Evolutionary conservation across 163 green algal genomes (phyloP), one percentile per base, ranked within the genome.

Genomic region (Chlamydomonas reinhardtii): DNA sequence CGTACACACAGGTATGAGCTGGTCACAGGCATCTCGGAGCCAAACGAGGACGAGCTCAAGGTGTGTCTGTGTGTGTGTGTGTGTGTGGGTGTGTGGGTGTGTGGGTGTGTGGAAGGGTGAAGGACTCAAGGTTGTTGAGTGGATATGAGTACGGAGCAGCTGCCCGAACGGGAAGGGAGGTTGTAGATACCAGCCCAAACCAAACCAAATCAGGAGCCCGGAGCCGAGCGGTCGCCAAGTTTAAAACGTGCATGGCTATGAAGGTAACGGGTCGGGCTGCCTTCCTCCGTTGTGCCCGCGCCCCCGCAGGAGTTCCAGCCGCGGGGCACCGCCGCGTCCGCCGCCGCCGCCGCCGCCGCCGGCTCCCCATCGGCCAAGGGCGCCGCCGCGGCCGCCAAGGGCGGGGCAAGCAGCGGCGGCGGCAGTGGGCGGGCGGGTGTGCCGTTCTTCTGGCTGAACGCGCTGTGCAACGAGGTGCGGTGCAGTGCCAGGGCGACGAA

Each of bases 361-460:
- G 59, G 19, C 32, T 20, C 25, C 0, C 15, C 52, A 4, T 8
- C 39, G 39, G 72, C 2, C 72, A 77, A 77, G 72, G 39, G 61
- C 75, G 76, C 8, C 32, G 22, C 59, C 73, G 27, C 27, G 19
- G 27, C 15, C 12, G 66, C n/a, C 52, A 86, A 86, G 76, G 68
- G 68, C 29, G 52, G 4, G 19, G 34, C 76, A 27, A 22, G 25
- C 32, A 22, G 32, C 12, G 48, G 39, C 48, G 0, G 39, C 8
- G 31, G 29, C n/a, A 11, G 22, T 29, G 22, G 29, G 31, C 31
- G 68, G 68, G 35, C 25, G n/a, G 87, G 87, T 61, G 37, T 91
- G 75, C 87, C 87, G 0, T 91, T 86, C 75, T 91, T 91, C 74
- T 91, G 87, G 87, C 82, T 91, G 3, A 89, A 89, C 66, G 87